Conservation (phyloP, 2,329 filamentous ascomycete genomes). For the Diaporthe velutina region DNA sequence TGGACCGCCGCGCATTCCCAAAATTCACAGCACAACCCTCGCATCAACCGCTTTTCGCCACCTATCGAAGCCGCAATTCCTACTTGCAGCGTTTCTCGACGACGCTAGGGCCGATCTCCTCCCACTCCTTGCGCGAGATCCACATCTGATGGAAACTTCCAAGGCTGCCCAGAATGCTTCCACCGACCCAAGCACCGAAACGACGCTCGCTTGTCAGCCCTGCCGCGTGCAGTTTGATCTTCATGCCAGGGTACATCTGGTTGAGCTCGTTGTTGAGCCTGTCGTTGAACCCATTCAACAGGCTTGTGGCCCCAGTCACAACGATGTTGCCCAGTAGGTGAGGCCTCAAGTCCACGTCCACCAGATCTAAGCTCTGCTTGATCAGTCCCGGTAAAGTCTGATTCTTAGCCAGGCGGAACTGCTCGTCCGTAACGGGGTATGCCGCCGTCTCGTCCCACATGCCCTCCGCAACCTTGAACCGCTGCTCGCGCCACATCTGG, state of each 20-base stretch:
- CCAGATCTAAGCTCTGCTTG: conserved; percentile 79
- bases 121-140: conserved; percentile 97
- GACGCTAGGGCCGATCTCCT: conserved; percentile 90
- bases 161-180: conserved; percentile 93
- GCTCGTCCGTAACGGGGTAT: conserved; percentile 59
- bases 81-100: conserved; percentile 97
- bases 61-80: background rate
- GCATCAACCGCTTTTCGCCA: background rate
- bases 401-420: conserved; percentile 68
- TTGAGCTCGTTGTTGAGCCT: conserved; percentile 88
- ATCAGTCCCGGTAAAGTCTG: conserved; percentile 90
- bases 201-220: conserved; percentile 89
- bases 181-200: conserved; percentile 96
- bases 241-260: conserved; percentile 83
- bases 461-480: conserved; percentile 87
- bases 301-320: conserved; percentile 87
- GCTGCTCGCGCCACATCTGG: conserved; percentile 91
- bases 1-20: conserved; percentile 8
- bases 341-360: conserved; percentile 90
- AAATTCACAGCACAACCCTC: conserved; percentile 18
- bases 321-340: conserved; percentile 90
- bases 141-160: conserved; percentile 99
- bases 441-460: conserved; percentile 90
- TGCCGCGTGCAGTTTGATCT: conserved; percentile 89
- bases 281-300: conserved; percentile 94